phyloP scores from a whole-genome alignment of 192 early-diverging fungal genomes.

The Chytriomyces sp. region DNA sequence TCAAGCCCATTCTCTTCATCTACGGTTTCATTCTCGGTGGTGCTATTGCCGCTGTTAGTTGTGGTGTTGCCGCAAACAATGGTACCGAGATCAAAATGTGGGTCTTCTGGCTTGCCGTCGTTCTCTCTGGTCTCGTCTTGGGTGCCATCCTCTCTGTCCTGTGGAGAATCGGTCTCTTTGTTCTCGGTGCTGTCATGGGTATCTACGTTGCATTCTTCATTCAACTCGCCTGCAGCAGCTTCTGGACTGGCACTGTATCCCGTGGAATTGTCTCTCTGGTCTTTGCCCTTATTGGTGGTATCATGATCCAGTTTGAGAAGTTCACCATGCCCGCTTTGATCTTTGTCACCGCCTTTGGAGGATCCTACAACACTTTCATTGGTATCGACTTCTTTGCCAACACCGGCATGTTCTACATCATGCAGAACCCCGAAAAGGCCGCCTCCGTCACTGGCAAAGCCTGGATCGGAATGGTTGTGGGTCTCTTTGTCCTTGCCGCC shows the following conservation, averaged over 20 bases:
- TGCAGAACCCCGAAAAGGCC: not conserved
- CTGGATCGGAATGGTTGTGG: not conserved
- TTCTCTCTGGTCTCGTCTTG: not conserved
- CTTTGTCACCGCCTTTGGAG: not conserved
- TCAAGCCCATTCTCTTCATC: not conserved
- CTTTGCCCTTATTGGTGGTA: constrained; percentile 1
- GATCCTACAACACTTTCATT: constrained; percentile 4
- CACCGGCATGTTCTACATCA: not conserved
- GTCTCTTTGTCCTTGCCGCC: not conserved
- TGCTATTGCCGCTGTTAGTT: not conserved
- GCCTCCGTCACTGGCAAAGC: not conserved
- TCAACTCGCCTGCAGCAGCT: not conserved
- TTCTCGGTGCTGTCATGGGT: not conserved
- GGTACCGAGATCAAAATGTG: not conserved
- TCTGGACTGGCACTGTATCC: not conserved
- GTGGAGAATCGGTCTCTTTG: not conserved
- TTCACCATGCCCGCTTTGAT: not conserved
- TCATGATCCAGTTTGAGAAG: not conserved
- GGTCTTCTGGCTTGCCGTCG: not conserved
- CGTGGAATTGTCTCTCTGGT: not conserved
- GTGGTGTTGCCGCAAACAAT: not conserved
- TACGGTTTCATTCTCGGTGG: not conserved
- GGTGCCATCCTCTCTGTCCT: not conserved
- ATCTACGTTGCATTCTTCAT: not conserved
- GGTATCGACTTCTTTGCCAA: not conserved